phyloP scores from a whole-genome alignment of 768 basidiomycete species.

The Paxillus rubicundulus region DNA sequence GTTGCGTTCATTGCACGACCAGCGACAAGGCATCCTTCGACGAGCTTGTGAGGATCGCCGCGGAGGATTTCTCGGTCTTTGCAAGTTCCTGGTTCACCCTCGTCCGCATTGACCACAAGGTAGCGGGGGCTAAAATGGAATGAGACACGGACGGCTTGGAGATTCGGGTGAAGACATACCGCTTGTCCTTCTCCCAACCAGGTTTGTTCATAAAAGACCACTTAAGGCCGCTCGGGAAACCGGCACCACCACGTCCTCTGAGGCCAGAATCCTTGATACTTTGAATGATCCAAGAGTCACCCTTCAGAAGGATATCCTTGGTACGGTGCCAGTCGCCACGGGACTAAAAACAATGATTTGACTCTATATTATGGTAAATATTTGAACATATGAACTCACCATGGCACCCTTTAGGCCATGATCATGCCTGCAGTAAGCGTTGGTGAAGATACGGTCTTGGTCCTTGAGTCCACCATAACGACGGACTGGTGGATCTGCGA shows the following conservation, averaged over 20 bases:
- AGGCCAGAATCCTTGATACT: constrained; percentile 95
- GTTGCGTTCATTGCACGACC: constrained; percentile 96
- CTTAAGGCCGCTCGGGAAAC: constrained; percentile 94
- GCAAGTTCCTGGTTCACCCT: constrained; percentile 98
- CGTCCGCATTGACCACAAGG: constrained; percentile 96
- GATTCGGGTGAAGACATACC: constrained; percentile 40
- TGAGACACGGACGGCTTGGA: not conserved
- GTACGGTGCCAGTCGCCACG: constrained; percentile 99
- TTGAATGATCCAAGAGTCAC: constrained; percentile 96
- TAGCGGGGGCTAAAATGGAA: constrained; percentile 75
- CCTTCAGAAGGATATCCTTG: constrained; percentile 93
- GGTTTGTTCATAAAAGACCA: constrained; percentile 99
- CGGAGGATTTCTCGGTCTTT: constrained; percentile 98
- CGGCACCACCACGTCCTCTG: constrained; percentile 93
- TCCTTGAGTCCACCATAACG: constrained; percentile 93
- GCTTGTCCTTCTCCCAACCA: constrained; percentile 92
- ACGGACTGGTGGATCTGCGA: constrained; percentile 81
- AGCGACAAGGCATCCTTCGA: constrained; percentile 97
- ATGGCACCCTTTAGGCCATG: constrained; percentile 90
- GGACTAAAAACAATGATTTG: constrained; percentile 43
- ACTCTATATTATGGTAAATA: not conserved
- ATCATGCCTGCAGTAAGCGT: constrained; percentile 84
- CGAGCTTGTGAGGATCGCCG: constrained; percentile 96
- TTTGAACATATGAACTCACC: constrained; percentile 39
- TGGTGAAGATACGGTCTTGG: constrained; percentile 93